Evolutionary conservation across 23 red algal species (phyloP), one percentile per base, ranked within the genome.

Genomic region (Gracilaria domingensis): DNA sequence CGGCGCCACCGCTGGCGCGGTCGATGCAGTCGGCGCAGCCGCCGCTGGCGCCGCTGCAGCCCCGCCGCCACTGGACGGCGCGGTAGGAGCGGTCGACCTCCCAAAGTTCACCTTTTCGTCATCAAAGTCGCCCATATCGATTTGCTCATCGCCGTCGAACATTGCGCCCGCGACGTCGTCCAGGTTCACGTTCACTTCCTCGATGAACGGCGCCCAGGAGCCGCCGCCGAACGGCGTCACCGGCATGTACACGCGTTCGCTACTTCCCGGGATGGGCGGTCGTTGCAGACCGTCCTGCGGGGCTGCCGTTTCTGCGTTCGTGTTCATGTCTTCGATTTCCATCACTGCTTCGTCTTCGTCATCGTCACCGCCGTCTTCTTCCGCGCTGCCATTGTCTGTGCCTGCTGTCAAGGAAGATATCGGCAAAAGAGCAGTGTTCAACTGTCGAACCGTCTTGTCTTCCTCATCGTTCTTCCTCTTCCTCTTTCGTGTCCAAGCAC

Each of bases 191-290:
- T 90, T 90, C 14, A 80, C 29, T 20, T 53, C 20, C 42, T 81
- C 39, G n/a, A 90, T 40, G 26, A 67, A 33, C 16, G 42, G 26
- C 8, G 79, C 28, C 87, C 87, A 90, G 9, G 87, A 77, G 14
- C 57, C 33, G 23, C 87, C 87, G 28, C 36, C 23, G 2, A 57
- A 6, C 60, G 87, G 87, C 38, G 39, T 7, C 25, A 90, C 87
- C 12, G 87, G 87, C 38, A 33, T n/a, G 40, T 90, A 90, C 12
- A 90, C 87, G 8, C 57, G 50, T 62, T 90, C 87, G 24, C 73
- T 90, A 23, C 87, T 90, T 39, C 87, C 87, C 17, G 87, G 55
- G 58, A 90, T 81, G 5, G 87, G 87, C n/a, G 76, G 73, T 81
- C 87, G 66, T 71, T 90, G 87, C 32, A 90, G 50, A 16, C 87